Evolutionary conservation across 805 yeast species (phyloP).

Genomic region (Priceomyces melissophilus): DNA sequence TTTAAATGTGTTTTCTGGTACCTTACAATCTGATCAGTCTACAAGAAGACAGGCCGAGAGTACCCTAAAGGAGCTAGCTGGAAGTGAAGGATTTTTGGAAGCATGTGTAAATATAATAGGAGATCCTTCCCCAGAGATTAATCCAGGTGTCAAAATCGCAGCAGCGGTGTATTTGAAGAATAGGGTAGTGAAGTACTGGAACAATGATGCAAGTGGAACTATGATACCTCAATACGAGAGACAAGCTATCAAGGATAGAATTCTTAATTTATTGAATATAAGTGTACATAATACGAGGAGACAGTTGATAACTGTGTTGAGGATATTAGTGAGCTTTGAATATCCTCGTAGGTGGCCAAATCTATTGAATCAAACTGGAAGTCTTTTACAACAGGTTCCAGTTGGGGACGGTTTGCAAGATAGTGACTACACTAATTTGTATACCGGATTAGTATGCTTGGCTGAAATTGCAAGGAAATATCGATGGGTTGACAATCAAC

Average conservation of each 20-base stretch:
- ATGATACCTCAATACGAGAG: slow-evolving; percentile 67
- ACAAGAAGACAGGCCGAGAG: slow-evolving; percentile 67
- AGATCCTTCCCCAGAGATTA: slow-evolving; percentile 8
- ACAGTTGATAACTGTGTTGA: slow-evolving; percentile 35
- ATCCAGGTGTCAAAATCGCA: slow-evolving; percentile 53
- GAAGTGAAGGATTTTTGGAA: slow-evolving; percentile 68
- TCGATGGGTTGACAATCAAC: slow-evolving; percentile 65
- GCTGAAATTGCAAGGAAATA: slow-evolving; percentile 66
- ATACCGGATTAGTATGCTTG: slow-evolving; percentile 69
- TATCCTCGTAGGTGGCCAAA: slow-evolving; percentile 35
- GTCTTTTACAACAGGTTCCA: slow-evolving; percentile 26
- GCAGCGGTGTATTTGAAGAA: slow-evolving; percentile 85
- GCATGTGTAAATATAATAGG: slow-evolving; percentile 75
- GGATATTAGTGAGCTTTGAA: slow-evolving; percentile 32
- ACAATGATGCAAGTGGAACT: slow-evolving; percentile 7
- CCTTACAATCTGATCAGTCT: slow-evolving; percentile 63
- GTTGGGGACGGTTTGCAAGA: slow-evolving; percentile 10
- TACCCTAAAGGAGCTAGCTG: slow-evolving; percentile 56
- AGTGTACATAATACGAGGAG: slow-evolving; percentile 33
- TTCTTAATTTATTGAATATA: slow-evolving; percentile 58
- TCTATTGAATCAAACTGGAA: slow-evolving; percentile 30
- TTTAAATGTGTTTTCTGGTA: slow-evolving; percentile 74
- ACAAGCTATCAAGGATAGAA: slow-evolving; percentile 64
- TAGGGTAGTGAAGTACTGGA: slow-evolving; percentile 64
- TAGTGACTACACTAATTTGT: slow-evolving; percentile 28